phyloP scores from a whole-genome alignment of 1,139 yeast species.

The Pneumocystis murina region DNA sequence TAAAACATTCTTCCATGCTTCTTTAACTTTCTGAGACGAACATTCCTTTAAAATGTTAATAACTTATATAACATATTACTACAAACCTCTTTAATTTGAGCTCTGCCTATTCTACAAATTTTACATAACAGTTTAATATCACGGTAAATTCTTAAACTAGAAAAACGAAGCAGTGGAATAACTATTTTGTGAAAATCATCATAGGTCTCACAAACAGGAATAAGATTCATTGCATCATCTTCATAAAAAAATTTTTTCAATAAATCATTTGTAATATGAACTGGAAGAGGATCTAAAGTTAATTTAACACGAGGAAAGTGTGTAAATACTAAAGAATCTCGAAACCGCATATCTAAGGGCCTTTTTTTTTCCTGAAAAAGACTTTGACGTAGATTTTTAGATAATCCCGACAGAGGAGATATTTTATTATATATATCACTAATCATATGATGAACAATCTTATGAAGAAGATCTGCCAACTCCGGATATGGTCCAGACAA shows the following conservation, averaged over 20 bases:
- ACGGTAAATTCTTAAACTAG: slow-evolving; percentile 44
- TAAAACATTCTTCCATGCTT: slow-evolving; percentile 46
- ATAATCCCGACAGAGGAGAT: slow-evolving; percentile 6
- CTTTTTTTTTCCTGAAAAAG: neutral
- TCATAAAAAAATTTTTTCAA: slow-evolving; percentile 34
- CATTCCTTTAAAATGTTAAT: neutral
- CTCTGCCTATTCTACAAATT: slow-evolving; percentile 43
- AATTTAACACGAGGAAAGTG: neutral
- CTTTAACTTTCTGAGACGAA: slow-evolving; percentile 14
- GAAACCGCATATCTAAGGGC: neutral
- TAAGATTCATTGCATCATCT: slow-evolving; percentile 36
- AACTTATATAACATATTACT: slow-evolving; percentile 5
- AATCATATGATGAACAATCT: slow-evolving; percentile 39
- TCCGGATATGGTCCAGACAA: slow-evolving; percentile 43
- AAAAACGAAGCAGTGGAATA: slow-evolving; percentile 37
- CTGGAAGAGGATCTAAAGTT: neutral
- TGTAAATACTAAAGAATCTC: neutral
- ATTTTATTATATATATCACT: slow-evolving; percentile 33
- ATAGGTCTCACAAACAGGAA: slow-evolving; percentile 24
- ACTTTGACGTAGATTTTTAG: slow-evolving; percentile 1
- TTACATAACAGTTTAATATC: slow-evolving; percentile 39
- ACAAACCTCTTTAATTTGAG: slow-evolving; percentile 20
- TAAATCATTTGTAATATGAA: neutral
- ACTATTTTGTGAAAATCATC: slow-evolving; percentile 36
- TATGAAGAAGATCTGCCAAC: slow-evolving; percentile 33